Evolutionary conservation across 2,329 filamentous ascomycete species (phyloP).

Genomic region (Cladosporium sp.): DNA sequence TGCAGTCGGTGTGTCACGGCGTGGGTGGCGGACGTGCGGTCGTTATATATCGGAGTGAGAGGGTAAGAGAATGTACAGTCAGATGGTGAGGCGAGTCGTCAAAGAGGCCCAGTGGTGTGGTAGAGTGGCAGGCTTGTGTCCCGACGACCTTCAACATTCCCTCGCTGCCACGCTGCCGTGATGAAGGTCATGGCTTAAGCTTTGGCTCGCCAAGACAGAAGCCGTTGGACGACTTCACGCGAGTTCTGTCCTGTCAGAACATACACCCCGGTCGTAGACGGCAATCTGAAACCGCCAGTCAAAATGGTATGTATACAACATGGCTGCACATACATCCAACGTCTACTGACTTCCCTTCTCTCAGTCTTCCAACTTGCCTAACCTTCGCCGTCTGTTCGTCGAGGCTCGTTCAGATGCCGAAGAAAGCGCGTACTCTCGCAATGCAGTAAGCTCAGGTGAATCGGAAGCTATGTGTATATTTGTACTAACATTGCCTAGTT

Average conservation of each 20-base stretch:
- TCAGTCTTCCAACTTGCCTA: conserved; percentile 76
- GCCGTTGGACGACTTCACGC: conserved; percentile 5
- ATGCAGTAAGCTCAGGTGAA: conserved; percentile 62
- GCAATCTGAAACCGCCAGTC: not conserved
- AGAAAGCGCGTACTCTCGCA: conserved; percentile 90
- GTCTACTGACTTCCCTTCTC: not conserved
- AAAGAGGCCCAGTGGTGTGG: not conserved
- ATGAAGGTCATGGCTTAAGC: conserved; percentile 16
- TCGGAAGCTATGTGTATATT: too few species aligned
- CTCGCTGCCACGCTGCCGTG: conserved; percentile 3
- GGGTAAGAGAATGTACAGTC: not conserved
- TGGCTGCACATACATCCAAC: not conserved
- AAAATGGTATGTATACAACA: conserved; percentile 12
- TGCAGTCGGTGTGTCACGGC: not conserved
- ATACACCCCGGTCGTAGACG: not conserved
- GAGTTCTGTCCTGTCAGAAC: not conserved
- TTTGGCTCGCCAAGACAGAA: conserved; percentile 16
- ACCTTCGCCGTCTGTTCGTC: conserved; percentile 93
- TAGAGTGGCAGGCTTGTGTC: not conserved
- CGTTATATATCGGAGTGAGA: not conserved
- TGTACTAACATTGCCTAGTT: conserved; percentile 59
- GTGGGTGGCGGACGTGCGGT: not conserved
- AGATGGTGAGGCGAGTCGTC: not conserved
- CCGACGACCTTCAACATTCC: conserved; percentile 12
- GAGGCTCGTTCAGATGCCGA: conserved; percentile 91